Evolutionary conservation across 2,329 filamentous ascomycete genomes (phyloP).

Genomic region (Arthrobotrys megalospora): DNA sequence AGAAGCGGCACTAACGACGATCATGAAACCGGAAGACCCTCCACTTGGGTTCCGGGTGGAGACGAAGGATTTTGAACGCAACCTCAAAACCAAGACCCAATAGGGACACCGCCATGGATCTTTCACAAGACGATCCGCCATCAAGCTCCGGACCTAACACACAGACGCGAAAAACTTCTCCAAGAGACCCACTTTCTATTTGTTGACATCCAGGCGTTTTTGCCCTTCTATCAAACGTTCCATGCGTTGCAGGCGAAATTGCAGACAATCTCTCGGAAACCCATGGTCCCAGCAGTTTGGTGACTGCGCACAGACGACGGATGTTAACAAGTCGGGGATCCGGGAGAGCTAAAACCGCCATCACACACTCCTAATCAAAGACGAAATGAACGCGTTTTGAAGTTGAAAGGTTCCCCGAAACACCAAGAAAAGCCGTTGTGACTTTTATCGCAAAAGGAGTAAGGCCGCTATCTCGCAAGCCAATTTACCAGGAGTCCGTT

Average conservation of each 20-base stretch:
- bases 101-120: constrained; percentile 23
- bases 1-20: constrained; percentile 23
- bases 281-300: constrained; percentile 57
- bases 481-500: constrained; percentile 57
- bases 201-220: constrained; percentile 25
- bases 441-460: constrained; percentile 44
- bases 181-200: constrained; percentile 26
- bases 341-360: constrained; percentile 51
- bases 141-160: constrained; percentile 5
- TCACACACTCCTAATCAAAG: constrained; percentile 35
- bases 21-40: constrained; percentile 53
- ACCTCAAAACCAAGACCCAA: constrained; percentile 21
- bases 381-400: constrained; percentile 33
- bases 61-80: constrained; percentile 9
- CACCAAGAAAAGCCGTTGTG: constrained; percentile 40
- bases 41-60: constrained; percentile 38
- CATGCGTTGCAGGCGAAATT: constrained; percentile 54
- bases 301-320: constrained; percentile 53
- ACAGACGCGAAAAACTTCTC: constrained; percentile 25
- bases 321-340: constrained; percentile 51
- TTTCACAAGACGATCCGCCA: constrained; percentile 28
- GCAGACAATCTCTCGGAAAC: constrained; percentile 41
- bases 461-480: constrained; percentile 20
- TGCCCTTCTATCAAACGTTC: constrained; percentile 32
- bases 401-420: constrained; percentile 52